Percentiles rank a stretch among this genome's conserved stretches.
Evolutionary conservation across 176 grass and related monocot species (phyloP).

Genomic region (Melocanna baccifera): DNA sequence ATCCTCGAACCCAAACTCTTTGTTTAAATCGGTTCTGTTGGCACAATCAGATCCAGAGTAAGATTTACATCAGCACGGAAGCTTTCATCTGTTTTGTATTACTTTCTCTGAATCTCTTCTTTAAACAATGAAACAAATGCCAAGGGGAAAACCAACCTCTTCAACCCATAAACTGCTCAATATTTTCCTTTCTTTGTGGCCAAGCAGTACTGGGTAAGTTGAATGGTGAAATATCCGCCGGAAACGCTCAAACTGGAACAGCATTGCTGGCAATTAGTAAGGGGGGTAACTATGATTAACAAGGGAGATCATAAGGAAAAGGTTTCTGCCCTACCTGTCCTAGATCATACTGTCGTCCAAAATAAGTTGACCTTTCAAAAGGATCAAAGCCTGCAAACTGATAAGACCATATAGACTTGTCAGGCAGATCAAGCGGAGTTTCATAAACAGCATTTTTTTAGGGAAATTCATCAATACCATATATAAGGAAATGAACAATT

Average conservation of each 20-base stretch:
- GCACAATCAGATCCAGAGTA: not conserved
- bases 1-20: constrained; percentile 72
- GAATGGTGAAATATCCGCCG: constrained; percentile 89
- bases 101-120: not conserved
- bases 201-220: constrained; percentile 67
- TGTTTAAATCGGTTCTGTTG: constrained; percentile 72
- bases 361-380: constrained; percentile 96
- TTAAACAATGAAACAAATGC: not conserved
- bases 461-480: constrained; percentile 1
- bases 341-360: constrained; percentile 85
- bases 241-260: constrained; percentile 85
- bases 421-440: not conserved
- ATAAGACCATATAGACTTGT: constrained; percentile 29
- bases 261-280: not conserved
- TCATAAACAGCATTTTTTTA: not conserved
- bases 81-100: not conserved
- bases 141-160: constrained; percentile 56
- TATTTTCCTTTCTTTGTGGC: constrained; percentile 77
- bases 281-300: not conserved
- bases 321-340: constrained; percentile 58
- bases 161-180: constrained; percentile 84
- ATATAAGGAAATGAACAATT: not conserved
- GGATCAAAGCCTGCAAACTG: constrained; percentile 99
- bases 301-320: not conserved
- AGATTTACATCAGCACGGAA: not conserved